phyloP scores from a whole-genome alignment of 176 grass and related monocot species.

The Oryza meridionalis region DNA sequence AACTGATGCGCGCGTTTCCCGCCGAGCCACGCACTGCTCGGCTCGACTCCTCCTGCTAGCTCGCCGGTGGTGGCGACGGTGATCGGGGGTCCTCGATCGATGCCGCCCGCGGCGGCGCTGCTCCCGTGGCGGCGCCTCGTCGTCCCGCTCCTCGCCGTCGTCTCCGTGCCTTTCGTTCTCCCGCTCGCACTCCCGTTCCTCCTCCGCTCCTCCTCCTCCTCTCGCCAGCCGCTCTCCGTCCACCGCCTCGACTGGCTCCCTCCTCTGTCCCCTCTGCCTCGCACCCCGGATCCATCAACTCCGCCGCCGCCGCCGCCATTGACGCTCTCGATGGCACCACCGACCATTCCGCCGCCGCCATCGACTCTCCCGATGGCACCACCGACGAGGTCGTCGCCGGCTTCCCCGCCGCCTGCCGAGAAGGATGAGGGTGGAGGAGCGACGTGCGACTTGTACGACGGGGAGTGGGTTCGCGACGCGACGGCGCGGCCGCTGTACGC shows the following conservation, averaged over 20 bases:
- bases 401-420: neutral
- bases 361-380: neutral
- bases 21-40: neutral
- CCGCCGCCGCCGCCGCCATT: neutral
- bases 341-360: neutral
- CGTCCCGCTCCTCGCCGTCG: constrained; percentile 43
- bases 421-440: neutral
- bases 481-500: constrained; percentile 63
- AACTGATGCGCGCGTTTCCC: constrained; percentile 9
- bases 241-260: constrained; percentile 47
- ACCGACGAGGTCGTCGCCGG: neutral
- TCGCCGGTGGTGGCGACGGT: neutral
- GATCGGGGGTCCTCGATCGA: neutral
- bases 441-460: constrained; percentile 76
- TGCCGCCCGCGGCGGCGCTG: constrained; percentile 34
- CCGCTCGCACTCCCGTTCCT: constrained; percentile 44
- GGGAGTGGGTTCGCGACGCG: constrained; percentile 76
- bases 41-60: neutral
- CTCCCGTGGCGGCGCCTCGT: constrained; percentile 37
- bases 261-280: neutral
- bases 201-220: constrained; percentile 20
- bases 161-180: constrained; percentile 64
- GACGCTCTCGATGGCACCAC: neutral
- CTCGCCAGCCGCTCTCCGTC: constrained; percentile 14
- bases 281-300: neutral